Base-by-base conservation (phyloP, 106 monocot genomes). In the Phalaenopsis equestris region DNA sequence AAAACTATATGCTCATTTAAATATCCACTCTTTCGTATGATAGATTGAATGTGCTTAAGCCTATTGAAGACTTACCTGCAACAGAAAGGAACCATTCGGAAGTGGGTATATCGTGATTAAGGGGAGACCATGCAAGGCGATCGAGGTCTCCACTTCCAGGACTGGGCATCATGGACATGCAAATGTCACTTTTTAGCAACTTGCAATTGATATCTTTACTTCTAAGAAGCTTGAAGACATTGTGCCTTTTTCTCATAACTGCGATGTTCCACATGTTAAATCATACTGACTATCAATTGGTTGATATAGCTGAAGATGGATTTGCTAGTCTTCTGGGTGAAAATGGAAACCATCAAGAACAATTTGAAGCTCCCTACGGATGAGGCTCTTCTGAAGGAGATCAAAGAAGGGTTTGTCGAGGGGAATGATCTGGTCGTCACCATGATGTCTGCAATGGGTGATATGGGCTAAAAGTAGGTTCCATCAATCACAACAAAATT, bases 141-240 rank as follows among this genome's bases (percentile, higher is more conserved):
- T 90, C 41, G 90, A 90, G 78, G 90, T 90, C 84, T 90, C 90
- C 30, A 91, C 88, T 38, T 91, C 91, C 74, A 91, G 88, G 82
- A 91, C 86, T 74, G 91, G 91, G 55, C 88, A 91, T 81, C 91
- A 91, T 39, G 91, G 91, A 23, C 88, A 88, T 84, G 91, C 91
- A 16, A 91, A 79, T 91, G 91, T 17, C 88, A 91, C 79, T 91
- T 91, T 86, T 88, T 91, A 48, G 30, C 30, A 30, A 30, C 30
- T 0, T 30, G 91, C 56, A 41, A 91, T 91, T 56, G 88, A 91
- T 73, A 91, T 91, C 16, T 91, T 91, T 84, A 91, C 72, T 73
- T 84, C 75, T 10, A 91, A 91, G 76, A 91, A 91, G 75, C 88
- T 88, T 23, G 91, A 91, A 67, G 88, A 91, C 84, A 88, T 91